Conservation (phyloP, 2,329 filamentous ascomycete species). For the Camptophora hylomeconis region DNA sequence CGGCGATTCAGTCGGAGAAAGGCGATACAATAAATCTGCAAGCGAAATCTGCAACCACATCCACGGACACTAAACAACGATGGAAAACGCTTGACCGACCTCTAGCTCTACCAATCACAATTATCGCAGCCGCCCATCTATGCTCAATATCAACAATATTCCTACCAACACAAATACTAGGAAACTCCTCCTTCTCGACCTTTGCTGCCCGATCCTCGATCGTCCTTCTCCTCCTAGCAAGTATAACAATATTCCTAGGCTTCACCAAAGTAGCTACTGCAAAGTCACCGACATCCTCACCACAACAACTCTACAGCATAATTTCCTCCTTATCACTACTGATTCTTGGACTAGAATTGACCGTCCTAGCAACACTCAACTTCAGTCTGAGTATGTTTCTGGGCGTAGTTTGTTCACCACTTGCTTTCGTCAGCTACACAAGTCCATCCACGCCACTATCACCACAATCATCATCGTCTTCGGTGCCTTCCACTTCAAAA, state of each 20-base stretch:
- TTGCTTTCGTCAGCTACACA: slow-evolving; percentile 55
- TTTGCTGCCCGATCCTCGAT: slow-evolving; percentile 31
- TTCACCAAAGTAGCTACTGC: slow-evolving; percentile 24
- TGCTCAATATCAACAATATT: too few relatives aligned
- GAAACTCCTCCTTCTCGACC: slow-evolving; percentile 38
- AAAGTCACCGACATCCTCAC: slow-evolving; percentile 4
- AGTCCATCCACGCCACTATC: slow-evolving; percentile 9
- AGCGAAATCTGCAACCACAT: too few relatives aligned
- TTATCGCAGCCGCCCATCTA: slow-evolving; percentile 62
- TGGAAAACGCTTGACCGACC: slow-evolving; percentile 25
- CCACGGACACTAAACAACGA: slow-evolving; percentile 8
- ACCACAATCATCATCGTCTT: too few relatives aligned
- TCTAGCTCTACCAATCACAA: slow-evolving; percentile 43
- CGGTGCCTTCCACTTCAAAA: neutral
- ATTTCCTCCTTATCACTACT: slow-evolving; percentile 89
- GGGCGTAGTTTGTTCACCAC: slow-evolving; percentile 62
- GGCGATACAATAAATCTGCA: slow-evolving; percentile 6
- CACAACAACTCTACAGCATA: slow-evolving; percentile 42
- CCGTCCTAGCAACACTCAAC: slow-evolving; percentile 86
- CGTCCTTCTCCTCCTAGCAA: slow-evolving; percentile 44
- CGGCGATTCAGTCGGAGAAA: slow-evolving; percentile 6
- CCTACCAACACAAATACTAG: slow-evolving; percentile 77
- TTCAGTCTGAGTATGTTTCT: slow-evolving; percentile 82
- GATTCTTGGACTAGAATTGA: slow-evolving; percentile 79
- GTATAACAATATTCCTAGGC: slow-evolving; percentile 37